Base-by-base conservation (phyloP, 495 filamentous ascomycete species). In the Peziza echinospora region DNA sequence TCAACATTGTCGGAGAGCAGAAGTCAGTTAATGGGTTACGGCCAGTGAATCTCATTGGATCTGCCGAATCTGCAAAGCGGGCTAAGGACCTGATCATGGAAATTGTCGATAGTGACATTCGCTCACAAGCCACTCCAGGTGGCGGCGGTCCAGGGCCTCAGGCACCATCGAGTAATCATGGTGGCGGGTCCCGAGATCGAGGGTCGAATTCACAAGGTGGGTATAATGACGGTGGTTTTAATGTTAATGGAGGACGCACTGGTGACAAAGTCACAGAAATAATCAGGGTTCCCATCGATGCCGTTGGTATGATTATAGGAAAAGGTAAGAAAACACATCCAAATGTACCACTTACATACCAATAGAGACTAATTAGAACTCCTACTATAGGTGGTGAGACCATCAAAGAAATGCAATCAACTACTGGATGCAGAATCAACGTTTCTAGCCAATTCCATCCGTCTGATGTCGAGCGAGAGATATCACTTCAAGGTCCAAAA, bases 261-360 rank as follows among this genome's bases (percentile, higher is more conserved):
- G 65, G 63, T 44, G 67, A 63, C 0, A 80, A 78, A 62, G 65
- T 82, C 51, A 84, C 77, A 51, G 82, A 87, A 54, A 76, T 70
- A 13, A 84, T 89, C 49, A 73, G 68, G 25, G 82, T 89, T 0
- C 82, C 82, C 2, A 83, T 79, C 13, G 82, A 89, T 54, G 78
- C 82, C 7, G 82, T 89, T 19, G 82, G 82, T 44, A 89, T 89
- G 82, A 86, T 87, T 48, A 87, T 87, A 47, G 82, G 82, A 51
- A 84, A 84, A 64, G 78, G 68, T 71, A 50, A 24, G 1, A 34
- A 8, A 8, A n/a, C n/a, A 37, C 37, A n/a, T n/a, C n/a, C n/a
- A 17, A 11, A 40, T 44, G 13, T 45, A 13, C 23, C n/a, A 13
- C 26, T 10, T 37, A 24, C 23, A 11, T 39, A 23, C 3, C 19